Conservation (phyloP, 208 protist species). For the Phytomonas sp. region DNA sequence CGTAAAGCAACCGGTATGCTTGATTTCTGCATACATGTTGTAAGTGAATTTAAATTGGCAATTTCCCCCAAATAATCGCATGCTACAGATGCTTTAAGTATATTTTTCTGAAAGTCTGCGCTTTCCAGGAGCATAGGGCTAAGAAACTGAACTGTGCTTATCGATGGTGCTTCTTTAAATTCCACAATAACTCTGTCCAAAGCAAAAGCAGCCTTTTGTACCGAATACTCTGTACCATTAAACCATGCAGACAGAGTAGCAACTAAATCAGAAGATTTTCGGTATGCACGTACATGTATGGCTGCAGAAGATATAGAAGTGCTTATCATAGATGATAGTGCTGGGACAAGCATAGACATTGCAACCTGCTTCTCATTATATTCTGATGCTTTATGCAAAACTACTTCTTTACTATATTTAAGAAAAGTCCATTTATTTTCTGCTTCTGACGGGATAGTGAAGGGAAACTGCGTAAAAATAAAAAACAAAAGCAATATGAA, state of each 20-base stretch:
- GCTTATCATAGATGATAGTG: slow-evolving; percentile 1
- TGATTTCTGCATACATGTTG: background rate
- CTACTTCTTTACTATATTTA: background rate
- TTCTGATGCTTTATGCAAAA: background rate
- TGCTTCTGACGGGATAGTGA: background rate
- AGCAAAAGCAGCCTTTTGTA: background rate
- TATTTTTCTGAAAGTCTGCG: background rate
- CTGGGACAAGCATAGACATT: background rate
- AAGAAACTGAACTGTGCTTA: background rate
- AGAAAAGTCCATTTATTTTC: slow-evolving; percentile 2
- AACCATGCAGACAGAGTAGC: background rate
- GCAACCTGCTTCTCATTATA: background rate
- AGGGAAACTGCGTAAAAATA: slow-evolving; percentile 4
- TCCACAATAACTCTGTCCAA: background rate
- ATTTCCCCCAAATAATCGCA: background rate
- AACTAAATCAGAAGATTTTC: slow-evolving; percentile 4
- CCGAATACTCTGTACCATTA: slow-evolving; percentile 3
- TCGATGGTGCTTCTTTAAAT: background rate
- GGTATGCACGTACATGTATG: background rate
- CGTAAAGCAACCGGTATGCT: background rate
- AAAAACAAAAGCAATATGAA: background rate
- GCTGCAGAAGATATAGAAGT: background rate
- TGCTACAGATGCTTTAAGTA: background rate
- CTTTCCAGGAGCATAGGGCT: background rate
- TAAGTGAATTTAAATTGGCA: background rate